These are phyloP conservation scores for Vitis labrusca DNA, from an alignment of 164 flowering plant species.

Conservation along the genomic window DNA sequence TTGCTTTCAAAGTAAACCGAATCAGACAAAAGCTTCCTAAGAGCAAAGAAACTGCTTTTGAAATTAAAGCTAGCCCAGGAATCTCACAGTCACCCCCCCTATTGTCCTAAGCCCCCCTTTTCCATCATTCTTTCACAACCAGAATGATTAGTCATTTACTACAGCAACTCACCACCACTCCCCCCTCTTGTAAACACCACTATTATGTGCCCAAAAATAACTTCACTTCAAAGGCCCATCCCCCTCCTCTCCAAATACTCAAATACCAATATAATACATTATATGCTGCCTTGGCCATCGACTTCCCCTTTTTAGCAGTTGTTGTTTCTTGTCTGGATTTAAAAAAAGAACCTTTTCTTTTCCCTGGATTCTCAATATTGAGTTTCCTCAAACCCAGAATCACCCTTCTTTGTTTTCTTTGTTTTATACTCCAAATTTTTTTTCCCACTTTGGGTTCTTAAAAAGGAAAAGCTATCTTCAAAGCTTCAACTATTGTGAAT, in stretches of 20 bases:
- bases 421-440: too few relatives aligned
- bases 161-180: slow-evolving; percentile 25
- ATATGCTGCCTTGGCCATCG: too few relatives aligned
- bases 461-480: background rate
- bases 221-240: too few relatives aligned
- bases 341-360: background rate
- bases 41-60: slow-evolving; percentile 33
- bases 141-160: slow-evolving; percentile 53
- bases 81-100: slow-evolving; percentile 29
- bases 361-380: background rate
- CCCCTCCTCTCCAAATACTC: too few relatives aligned
- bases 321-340: too few relatives aligned
- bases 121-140: slow-evolving; percentile 50
- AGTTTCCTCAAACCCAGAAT: background rate
- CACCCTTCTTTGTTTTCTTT: slow-evolving; percentile 6
- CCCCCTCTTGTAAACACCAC: too few relatives aligned
- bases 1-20: slow-evolving; percentile 43
- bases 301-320: too few relatives aligned
- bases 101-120: slow-evolving; percentile 17
- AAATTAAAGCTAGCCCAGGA: slow-evolving; percentile 44
- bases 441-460: too few relatives aligned
- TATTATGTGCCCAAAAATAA: too few relatives aligned
- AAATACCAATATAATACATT: too few relatives aligned
- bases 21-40: slow-evolving; percentile 62
- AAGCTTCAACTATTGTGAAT: background rate